A percentile compares a stretch with the other conserved stretches of the same genome.
Conservation (phyloP, 1,284 basidiomycete genomes). For the Ustilago loliicola region DNA sequence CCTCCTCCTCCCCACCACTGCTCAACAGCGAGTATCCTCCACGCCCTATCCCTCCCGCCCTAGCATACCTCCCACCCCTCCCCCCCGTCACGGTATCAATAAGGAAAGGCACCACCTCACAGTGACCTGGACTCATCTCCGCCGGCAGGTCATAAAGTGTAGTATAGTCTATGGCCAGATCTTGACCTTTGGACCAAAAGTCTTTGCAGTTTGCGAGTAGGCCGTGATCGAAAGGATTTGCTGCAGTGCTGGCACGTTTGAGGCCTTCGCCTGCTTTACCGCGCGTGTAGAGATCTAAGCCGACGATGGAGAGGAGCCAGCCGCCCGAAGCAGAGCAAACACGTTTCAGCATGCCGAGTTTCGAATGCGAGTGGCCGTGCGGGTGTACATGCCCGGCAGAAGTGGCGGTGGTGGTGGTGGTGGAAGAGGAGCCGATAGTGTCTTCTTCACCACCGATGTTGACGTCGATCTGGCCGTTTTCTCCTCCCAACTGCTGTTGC, state of each 20-base stretch:
- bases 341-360: constrained; percentile 12
- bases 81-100: constrained; percentile 27
- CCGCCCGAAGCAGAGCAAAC: constrained; percentile 56
- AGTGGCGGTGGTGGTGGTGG: not conserved
- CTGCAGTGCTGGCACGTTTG: constrained; percentile 75
- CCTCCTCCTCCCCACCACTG: constrained; percentile 11
- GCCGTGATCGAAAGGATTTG: constrained; percentile 94
- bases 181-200: constrained; percentile 89
- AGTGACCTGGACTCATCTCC: constrained; percentile 34
- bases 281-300: constrained; percentile 91
- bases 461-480: constrained; percentile 30
- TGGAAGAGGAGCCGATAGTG: not conserved
- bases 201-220: constrained; percentile 86
- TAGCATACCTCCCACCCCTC: constrained; percentile 12
- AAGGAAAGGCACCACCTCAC: constrained; percentile 29
- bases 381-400: constrained; percentile 1
- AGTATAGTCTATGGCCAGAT: constrained; percentile 90
- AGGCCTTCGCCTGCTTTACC: constrained; percentile 88
- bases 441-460: constrained; percentile 16
- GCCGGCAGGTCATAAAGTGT: constrained; percentile 82
- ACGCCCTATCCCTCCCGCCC: not conserved
- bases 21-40: constrained; percentile 23
- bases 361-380: constrained; percentile 26
- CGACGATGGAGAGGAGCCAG: constrained; percentile 88
- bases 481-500: constrained; percentile 14